Base-by-base conservation (phyloP, 2,329 filamentous ascomycete genomes). In the Ophiostoma tasmaniense region DNA sequence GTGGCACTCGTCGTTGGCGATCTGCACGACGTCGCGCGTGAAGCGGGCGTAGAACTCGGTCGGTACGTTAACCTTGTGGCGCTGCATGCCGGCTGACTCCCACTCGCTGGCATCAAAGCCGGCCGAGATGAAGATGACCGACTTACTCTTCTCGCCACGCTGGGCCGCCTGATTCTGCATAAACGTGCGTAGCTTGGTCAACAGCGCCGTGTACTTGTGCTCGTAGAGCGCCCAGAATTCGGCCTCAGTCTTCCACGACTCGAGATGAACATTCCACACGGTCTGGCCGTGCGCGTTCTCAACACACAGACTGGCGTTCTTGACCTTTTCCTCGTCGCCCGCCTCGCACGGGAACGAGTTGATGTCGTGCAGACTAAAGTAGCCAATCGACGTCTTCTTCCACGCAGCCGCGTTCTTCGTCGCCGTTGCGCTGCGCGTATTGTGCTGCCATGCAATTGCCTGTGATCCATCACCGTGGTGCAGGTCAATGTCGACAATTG, bases 61-160 rank as follows among this genome's bases (percentile, higher is more conserved):
- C 0, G 95, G 94, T 1, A 99, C 95, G 75, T 97, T 97, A 75
- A 97, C 93, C 70, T 91, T 90, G 78, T 99, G 95, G 64, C 95
- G 86, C 78, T 99, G 95, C 95, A 99, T 99, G 2, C 92, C 92
- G 3, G 86, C 83, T 22, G 90, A 89, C 77, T 99, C 95, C 88
- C 91, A 96, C 76, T 99, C 93, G 76, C 93, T 97, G 2, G 95
- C 95, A 79, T 99, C 95, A 73, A 99, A 99, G 0, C 95, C 96
- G 1, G 95, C 93, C 64, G 94, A 98, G 66, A 99, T 81, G 79
- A 99, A 99, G 64, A 99, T 93, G 42, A 92, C 94, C 1, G 91
- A 91, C 75, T 90, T 94, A 3, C 62, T 11, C 42, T n/a, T 28
- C 30, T 30, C 22, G 39, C 66, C 59, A 2, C 71, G 67, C 37